These are phyloP conservation scores for Pseudozyma thailandica DNA, from an alignment of 1,284 basidiomycete species.

Conservation along the genomic window DNA sequence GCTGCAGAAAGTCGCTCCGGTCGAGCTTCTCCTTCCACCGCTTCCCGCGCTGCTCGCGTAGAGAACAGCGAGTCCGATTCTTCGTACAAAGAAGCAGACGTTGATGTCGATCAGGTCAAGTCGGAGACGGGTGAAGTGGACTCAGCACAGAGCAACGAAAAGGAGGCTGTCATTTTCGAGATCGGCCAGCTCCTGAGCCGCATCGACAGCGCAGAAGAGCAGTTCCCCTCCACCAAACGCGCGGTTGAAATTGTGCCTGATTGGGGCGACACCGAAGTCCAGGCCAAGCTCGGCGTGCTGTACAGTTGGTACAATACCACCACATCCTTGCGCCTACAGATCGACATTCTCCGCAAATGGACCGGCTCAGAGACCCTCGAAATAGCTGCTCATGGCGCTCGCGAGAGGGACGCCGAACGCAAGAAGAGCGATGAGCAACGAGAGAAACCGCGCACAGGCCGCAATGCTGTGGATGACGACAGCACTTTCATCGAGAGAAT, in stretches of 20 bases:
- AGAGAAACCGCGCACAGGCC: slow-evolving; percentile 13
- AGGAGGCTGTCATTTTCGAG: slow-evolving; percentile 46
- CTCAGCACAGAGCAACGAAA: slow-evolving; percentile 22
- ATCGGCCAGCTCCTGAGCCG: slow-evolving; percentile 53
- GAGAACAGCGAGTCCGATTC: slow-evolving; percentile 8
- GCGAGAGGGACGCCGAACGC: slow-evolving; percentile 8
- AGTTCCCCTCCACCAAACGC: slow-evolving; percentile 62
- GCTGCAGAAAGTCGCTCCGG: slow-evolving; percentile 21
- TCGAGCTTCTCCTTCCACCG: slow-evolving; percentile 1
- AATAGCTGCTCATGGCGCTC: slow-evolving; percentile 34
- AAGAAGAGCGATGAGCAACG: slow-evolving; percentile 20
- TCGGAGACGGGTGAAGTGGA: slow-evolving; percentile 12
- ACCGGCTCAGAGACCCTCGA: slow-evolving; percentile 61
- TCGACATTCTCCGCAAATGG: slow-evolving; percentile 63
- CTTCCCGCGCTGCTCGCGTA: slow-evolving; percentile 5
- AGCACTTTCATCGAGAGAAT: slow-evolving; percentile 85
- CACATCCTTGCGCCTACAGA: slow-evolving; percentile 56
- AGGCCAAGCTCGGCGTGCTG: slow-evolving; percentile 60
- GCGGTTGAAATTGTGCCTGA: slow-evolving; percentile 57
- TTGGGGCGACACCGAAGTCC: slow-evolving; percentile 55
- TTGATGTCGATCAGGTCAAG: slow-evolving; percentile 11
- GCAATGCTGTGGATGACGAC: slow-evolving; percentile 39
- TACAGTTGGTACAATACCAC: slow-evolving; percentile 65
- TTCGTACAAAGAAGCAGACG: slow-evolving; percentile 1
- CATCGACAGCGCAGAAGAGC: slow-evolving; percentile 62